A percentile compares a stretch with the other conserved stretches of the same genome.
Evolutionary conservation across 2,329 filamentous ascomycete species (phyloP).

Genomic region (Aspergillus pseudoglaucus): DNA sequence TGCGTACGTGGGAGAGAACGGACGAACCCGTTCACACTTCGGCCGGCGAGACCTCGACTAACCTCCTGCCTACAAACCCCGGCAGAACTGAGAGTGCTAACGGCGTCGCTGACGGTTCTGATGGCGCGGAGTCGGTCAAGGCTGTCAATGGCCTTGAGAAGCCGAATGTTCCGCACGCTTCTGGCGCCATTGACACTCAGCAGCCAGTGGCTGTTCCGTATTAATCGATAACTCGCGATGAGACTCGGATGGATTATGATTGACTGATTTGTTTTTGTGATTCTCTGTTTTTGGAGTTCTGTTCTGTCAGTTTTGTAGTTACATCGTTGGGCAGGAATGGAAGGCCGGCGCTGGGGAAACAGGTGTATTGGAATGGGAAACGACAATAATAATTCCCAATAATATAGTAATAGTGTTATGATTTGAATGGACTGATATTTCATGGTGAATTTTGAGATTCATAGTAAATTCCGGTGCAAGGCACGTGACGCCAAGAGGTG

Average conservation of each 20-base stretch:
- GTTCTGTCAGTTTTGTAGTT: too few relatives aligned
- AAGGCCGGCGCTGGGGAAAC: too few relatives aligned
- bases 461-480: neutral
- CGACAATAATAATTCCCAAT: too few relatives aligned
- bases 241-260: too few relatives aligned
- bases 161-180: neutral
- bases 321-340: too few relatives aligned
- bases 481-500: constrained; percentile 29
- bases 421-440: too few relatives aligned
- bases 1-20: constrained; percentile 64
- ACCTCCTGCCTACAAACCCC: constrained; percentile 26
- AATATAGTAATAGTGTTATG: too few relatives aligned
- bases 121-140: neutral
- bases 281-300: too few relatives aligned
- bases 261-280: too few relatives aligned
- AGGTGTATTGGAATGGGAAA: too few relatives aligned
- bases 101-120: neutral
- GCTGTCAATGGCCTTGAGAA: neutral
- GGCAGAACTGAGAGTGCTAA: constrained; percentile 2
- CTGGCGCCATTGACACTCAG: constrained; percentile 3
- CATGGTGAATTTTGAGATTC: too few relatives aligned
- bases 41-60: constrained; percentile 42
- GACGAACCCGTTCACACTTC: constrained; percentile 49
- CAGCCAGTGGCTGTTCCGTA: constrained; percentile 10
- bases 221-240: neutral